Evolutionary conservation across 495 filamentous ascomycete genomes (phyloP), one percentile per base, ranked within the genome.

Genomic region (Parachaetomium inaequale): DNA sequence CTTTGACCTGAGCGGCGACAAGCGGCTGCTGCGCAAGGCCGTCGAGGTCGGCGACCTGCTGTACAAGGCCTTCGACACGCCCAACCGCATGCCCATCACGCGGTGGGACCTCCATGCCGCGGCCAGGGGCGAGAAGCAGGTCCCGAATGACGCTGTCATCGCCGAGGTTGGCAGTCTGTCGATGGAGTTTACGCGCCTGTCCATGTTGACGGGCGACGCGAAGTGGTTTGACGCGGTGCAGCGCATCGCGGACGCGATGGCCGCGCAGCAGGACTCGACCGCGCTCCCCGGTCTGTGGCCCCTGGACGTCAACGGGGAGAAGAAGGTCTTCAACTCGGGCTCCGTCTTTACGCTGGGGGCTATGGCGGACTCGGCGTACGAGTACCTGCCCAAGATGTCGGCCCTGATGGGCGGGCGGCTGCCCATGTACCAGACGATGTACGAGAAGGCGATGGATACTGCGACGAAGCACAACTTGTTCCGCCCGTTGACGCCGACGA

Each of bases 201-300:
- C 91, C 12, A 88, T 93, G 65, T 73, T 96, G 50, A 96, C 92
- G 5, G 87, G 86, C 50, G 81, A 94, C 45, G 73, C 83, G 52
- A 93, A 87, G 64, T 96, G 91, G 75, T 96, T 90, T 68, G 91
- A 94, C 75, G 91, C 91, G 3, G 81, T 93, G 65, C 84, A 87
- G 43, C 85, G 89, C 26, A 85, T 96, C 59, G 88, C 86, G 10
- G 80, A 90, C 64, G 81, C 85, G 40, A 77, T 96, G 34, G 87
- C 91, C 57, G 76, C 78, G 49, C 83, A 82, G 61, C 92, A 96
- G 72, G 68, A 70, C 61, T 62, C 64, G 15, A 93, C 89, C 5
- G 80, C 75, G 19, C 71, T 95, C 15, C 90, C 92, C 7, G 92
- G 92, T 3, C 51, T 80, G 59, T 80, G 71, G 68, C 76, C 78